Conservation (phyloP, 148 eudicot species). For the Diospyros lotus region DNA sequence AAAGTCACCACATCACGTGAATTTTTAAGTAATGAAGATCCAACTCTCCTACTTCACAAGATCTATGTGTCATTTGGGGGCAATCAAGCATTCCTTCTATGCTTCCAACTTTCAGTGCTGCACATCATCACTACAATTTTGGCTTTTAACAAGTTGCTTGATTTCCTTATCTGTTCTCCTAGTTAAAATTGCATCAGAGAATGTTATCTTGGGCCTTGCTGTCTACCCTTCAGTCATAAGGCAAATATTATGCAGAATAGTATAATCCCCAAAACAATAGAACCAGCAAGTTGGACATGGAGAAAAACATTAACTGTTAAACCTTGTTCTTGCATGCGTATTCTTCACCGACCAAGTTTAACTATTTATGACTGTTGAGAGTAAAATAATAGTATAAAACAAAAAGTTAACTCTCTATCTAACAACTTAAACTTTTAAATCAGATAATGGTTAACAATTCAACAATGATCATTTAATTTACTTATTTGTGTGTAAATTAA, state of each 20-base stretch:
- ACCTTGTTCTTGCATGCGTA: too few species aligned
- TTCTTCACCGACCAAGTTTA: too few species aligned
- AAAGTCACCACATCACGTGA: constrained; percentile 3
- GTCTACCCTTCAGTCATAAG: too few species aligned
- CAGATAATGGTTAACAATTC: too few species aligned
- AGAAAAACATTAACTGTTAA: neutral
- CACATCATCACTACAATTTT: neutral
- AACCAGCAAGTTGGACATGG: neutral
- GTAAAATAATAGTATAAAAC: too few species aligned
- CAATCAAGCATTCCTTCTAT: neutral
- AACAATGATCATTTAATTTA: too few species aligned
- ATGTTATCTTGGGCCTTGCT: neutral
- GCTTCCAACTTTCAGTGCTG: neutral
- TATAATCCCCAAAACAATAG: neutral
- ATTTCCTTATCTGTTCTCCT: neutral
- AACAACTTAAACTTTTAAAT: too few species aligned
- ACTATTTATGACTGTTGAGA: too few species aligned
- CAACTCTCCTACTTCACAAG: constrained; percentile 1
- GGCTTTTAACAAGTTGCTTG: neutral
- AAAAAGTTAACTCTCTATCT: too few species aligned
- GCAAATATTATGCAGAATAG: too few species aligned
- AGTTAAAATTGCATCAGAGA: neutral
- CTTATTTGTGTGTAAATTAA: too few species aligned
- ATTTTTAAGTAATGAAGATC: neutral
- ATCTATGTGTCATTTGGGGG: neutral